These are phyloP conservation scores for Paraleonurus japonicus DNA, from an alignment of 257 asterid genomes.

Conservation along the genomic window DNA sequence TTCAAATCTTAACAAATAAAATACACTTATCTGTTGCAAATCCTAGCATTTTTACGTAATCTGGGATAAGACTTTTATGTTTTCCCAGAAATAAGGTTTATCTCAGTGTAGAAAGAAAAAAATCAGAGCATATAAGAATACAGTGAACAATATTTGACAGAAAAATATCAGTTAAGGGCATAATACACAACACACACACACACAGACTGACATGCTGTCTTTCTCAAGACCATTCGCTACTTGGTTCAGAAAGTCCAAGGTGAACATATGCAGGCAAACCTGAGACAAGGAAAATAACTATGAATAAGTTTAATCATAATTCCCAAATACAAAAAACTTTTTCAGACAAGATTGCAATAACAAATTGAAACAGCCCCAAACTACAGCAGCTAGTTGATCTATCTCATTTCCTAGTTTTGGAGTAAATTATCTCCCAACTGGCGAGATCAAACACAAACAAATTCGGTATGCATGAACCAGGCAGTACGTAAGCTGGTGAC, in stretches of 20 bases:
- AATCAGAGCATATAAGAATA: too few species aligned
- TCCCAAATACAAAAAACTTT: constrained; percentile 4
- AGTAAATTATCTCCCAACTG: constrained; percentile 7
- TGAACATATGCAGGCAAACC: constrained; percentile 98
- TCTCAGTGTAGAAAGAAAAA: too few species aligned
- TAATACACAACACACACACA: too few species aligned
- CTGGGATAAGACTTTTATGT: too few species aligned
- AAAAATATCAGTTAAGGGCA: too few species aligned
- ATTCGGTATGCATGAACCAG: constrained; percentile 3
- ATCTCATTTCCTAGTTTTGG: background rate
- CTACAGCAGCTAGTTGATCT: background rate
- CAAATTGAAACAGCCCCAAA: background rate
- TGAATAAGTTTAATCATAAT: background rate
- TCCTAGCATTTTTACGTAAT: too few species aligned
- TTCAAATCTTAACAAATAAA: too few species aligned
- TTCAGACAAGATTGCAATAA: background rate
- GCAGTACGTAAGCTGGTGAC: background rate
- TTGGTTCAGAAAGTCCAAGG: constrained; percentile 88
- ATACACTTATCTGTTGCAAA: too few species aligned
- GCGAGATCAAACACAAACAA: background rate
- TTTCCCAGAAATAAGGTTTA: too few species aligned
- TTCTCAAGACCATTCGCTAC: constrained; percentile 95
- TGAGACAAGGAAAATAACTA: constrained; percentile 36
- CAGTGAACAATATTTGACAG: too few species aligned
- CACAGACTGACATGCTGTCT: constrained; percentile 77